A percentile compares a stretch with the other conserved stretches of the same genome.
Evolutionary conservation across 306 rosid genomes (phyloP).

Genomic region (Vigna nakashimae): DNA sequence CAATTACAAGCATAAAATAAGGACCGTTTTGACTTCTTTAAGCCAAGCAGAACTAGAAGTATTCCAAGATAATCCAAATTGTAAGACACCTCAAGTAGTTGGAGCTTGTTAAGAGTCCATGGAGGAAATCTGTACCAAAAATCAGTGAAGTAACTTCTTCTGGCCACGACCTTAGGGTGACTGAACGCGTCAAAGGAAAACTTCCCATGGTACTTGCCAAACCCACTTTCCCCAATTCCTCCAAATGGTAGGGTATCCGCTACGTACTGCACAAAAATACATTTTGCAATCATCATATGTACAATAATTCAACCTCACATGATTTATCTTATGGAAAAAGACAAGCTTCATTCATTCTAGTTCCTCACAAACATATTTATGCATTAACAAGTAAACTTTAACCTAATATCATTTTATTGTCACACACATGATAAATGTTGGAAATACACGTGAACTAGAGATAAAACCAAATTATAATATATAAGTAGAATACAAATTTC

Average conservation of each 20-base stretch:
- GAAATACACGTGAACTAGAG: accelerated
- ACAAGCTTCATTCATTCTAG: too few relatives aligned
- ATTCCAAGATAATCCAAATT: constrained; percentile 61
- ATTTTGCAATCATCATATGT: not conserved
- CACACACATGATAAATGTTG: too few relatives aligned
- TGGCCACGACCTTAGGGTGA: constrained; percentile 61
- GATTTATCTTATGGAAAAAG: too few relatives aligned
- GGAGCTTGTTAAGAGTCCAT: constrained; percentile 68
- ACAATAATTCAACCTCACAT: too few relatives aligned
- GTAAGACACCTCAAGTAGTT: constrained; percentile 61
- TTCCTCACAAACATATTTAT: too few relatives aligned
- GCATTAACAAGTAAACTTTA: too few relatives aligned
- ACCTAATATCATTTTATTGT: too few relatives aligned
- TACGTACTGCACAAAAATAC: constrained; percentile 53
- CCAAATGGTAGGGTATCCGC: constrained; percentile 82
- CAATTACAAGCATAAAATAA: constrained; percentile 12
- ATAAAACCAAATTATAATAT: too few relatives aligned
- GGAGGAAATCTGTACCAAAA: constrained; percentile 87
- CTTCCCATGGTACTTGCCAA: constrained; percentile 79
- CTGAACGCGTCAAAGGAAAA: constrained; percentile 81
- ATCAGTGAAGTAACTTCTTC: constrained; percentile 65
- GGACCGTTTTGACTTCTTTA: constrained; percentile 48
- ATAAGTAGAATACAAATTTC: too few relatives aligned
- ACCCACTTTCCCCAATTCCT: constrained; percentile 83
- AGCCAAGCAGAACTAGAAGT: constrained; percentile 60